Evolutionary conservation across 139 green algal genomes (phyloP), one percentile per base, ranked within the genome.

Genomic region (Closterium sp.): DNA sequence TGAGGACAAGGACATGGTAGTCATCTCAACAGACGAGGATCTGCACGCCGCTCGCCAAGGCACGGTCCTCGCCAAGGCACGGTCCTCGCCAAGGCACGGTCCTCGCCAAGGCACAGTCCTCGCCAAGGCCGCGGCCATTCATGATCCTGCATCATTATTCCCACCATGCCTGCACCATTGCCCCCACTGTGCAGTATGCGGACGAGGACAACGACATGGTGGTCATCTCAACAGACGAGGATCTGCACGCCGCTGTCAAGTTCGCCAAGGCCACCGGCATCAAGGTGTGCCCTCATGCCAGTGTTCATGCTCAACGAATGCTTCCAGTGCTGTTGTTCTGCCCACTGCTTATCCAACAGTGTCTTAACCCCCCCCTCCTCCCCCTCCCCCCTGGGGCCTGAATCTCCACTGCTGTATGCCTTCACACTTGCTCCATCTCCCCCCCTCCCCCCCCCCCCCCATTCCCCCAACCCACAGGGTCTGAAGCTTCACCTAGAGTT

Each of bases 151-250:
- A 28, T 10, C 64, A 83, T 85, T 85, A 33, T 7, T 19, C 28
- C 81, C 81, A 33, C 23, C 81, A 8, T 31, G 7, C 81, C 7
- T 31, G 7, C 3, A 85, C 43, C 43, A 4, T 21, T 2, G 4
- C 43, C 43, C 55, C 55, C 55, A 28, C 25, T 16, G 2, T 4
- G 30, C 90, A 93, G 90, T 93, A 93, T 28, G 81, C 88, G 25
- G 90, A 93, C 91, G 90, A 93, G 55, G 90, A 93, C 25, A 36
- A 36, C 19, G 90, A 93, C 84, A 93, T 89, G 85, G 90, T 93
- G 90, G 33, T 93, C 21, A 43, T 93, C 3, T 91, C 34, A 4
- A 90, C 35, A 10, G 90, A 93, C 25, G 36, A 84, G n/a, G 90
- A 93, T 55, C 88, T 93, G 33, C 89, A 34, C 9, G 88, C 90